Conservation (phyloP, 306 rosid species). For the Betula pendula region DNA sequence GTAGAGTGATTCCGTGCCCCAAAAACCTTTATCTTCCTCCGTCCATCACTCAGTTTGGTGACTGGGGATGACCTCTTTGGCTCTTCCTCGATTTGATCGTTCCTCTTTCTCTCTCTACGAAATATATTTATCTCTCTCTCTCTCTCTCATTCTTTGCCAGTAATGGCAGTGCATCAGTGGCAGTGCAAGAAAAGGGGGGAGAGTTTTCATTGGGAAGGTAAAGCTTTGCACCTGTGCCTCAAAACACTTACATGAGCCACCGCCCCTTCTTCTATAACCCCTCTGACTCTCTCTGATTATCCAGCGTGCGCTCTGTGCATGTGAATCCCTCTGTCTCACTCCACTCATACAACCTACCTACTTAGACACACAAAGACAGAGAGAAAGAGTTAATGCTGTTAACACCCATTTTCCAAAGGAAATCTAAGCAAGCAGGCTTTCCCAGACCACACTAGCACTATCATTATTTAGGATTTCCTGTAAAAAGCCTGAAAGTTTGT, state of each 20-base stretch:
- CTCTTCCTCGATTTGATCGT: conserved; percentile 88
- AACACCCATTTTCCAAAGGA: conserved; percentile 41
- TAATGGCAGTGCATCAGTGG: conserved; percentile 70
- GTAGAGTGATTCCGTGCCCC: conserved; percentile 55
- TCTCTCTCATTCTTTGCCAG: conserved; percentile 56
- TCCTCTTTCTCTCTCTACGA: conserved; percentile 25
- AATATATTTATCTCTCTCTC: neutral
- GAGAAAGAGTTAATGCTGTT: conserved; percentile 18
- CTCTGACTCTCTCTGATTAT: conserved; percentile 1
- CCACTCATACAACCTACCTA: neutral
- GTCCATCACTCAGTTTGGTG: conserved; percentile 25
- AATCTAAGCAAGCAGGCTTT: conserved; percentile 44
- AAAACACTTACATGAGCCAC: neutral
- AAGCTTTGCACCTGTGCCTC: conserved; percentile 43
- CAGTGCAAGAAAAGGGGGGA: conserved; percentile 65
- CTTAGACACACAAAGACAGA: too few relatives aligned
- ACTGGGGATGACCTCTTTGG: conserved; percentile 53
- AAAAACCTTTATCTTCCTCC: conserved; percentile 23
- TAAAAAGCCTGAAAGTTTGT: conserved; percentile 63
- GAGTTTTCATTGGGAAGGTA: conserved; percentile 99
- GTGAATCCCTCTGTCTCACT: conserved; percentile 8
- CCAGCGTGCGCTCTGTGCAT: conserved; percentile 20
- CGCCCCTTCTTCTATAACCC: conserved; percentile 25
- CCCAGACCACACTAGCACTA: conserved; percentile 35
- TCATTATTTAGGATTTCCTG: conserved; percentile 61